Percentiles rank a stretch among this genome's conserved stretches.
phyloP scores from a whole-genome alignment of 2,329 filamentous ascomycete genomes.

The Pyrenochaeta sp. region DNA sequence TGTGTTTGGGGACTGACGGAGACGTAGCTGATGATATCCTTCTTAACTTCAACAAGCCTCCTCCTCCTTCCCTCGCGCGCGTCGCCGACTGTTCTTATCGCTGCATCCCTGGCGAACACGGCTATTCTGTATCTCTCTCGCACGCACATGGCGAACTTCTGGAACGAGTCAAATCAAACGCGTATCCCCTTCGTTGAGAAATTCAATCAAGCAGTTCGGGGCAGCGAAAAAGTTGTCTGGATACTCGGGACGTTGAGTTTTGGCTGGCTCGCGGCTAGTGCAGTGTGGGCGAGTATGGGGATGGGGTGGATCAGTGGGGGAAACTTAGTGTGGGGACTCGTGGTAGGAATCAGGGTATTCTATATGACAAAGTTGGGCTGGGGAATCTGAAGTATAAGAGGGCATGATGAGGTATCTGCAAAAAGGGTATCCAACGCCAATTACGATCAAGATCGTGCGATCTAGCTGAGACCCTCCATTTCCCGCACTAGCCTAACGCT shows the following conservation, averaged over 20 bases:
- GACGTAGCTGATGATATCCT: conserved; percentile 29
- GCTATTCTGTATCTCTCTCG: conserved; percentile 23
- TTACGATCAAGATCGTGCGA: not conserved
- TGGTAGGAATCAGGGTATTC: conserved; percentile 5
- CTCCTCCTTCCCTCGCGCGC: conserved; percentile 20
- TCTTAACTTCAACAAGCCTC: conserved; percentile 30
- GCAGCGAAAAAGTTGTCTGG: conserved; percentile 38
- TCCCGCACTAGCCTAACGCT: conserved; percentile 40
- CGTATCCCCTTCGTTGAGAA: conserved; percentile 46
- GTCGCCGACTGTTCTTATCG: conserved; percentile 11
- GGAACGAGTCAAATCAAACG: conserved; percentile 43
- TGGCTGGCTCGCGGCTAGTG: conserved; percentile 29
- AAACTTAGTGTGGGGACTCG: conserved; percentile 11
- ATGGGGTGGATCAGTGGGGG: conserved; percentile 15
- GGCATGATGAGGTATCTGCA: not conserved
- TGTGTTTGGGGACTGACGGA: not conserved
- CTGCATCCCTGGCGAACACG: conserved; percentile 21
- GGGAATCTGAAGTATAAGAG: not conserved
- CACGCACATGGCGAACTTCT: conserved; percentile 43
- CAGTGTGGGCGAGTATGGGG: conserved; percentile 24
- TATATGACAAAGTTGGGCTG: conserved; percentile 5
- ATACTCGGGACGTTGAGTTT: conserved; percentile 30
- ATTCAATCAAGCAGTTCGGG: conserved; percentile 49
- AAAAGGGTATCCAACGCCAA: conserved; percentile 2
- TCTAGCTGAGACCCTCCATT: conserved; percentile 25